phyloP scores from a whole-genome alignment of 768 basidiomycete species.

The Leccinum ochraceum region DNA sequence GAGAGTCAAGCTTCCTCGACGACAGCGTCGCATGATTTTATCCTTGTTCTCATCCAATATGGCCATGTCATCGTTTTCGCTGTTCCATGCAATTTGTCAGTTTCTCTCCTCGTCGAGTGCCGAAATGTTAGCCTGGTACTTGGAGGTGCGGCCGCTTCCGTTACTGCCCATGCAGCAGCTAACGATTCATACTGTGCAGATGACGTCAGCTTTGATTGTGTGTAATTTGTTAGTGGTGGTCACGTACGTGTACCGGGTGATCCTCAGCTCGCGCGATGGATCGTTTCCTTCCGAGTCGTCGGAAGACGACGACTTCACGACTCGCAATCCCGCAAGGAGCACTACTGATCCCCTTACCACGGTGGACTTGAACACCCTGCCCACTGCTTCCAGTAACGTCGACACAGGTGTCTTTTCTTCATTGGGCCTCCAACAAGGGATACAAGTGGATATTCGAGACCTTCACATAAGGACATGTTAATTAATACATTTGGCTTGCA shows the following conservation, averaged over 20 bases:
- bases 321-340: background rate
- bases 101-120: background rate
- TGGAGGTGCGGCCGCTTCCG: background rate
- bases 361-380: conserved; percentile 7
- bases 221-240: conserved; percentile 20
- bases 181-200: background rate
- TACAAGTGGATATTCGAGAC: background rate
- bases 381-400: background rate
- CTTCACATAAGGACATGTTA: background rate
- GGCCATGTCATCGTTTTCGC: conserved; percentile 8
- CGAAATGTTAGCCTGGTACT: background rate
- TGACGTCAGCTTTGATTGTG: conserved; percentile 4
- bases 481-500: background rate
- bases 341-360: conserved; percentile 1
- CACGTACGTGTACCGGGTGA: conserved; percentile 13
- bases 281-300: background rate
- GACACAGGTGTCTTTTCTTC: background rate
- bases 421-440: background rate
- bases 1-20: conserved; percentile 14
- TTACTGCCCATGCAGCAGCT: background rate
- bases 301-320: conserved; percentile 16
- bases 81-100: background rate
- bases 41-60: conserved; percentile 14
- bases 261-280: background rate
- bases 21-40: conserved; percentile 22